Base-by-base conservation (phyloP, 371 early-diverging fungal species). In the Mortierella sp. region DNA sequence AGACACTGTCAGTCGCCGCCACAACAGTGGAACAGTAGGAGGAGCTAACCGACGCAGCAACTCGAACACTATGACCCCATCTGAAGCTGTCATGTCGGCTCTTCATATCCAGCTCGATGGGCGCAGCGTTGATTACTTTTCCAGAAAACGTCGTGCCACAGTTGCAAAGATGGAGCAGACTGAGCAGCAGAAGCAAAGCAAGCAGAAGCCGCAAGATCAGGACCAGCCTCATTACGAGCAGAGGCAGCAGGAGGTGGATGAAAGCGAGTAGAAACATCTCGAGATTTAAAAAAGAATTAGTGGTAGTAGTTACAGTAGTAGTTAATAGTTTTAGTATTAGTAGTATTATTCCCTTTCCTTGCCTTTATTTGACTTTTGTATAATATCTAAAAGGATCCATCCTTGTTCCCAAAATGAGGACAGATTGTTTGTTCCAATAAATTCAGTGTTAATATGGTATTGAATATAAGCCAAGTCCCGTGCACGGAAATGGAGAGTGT, bases 51-150 rank as follows among this genome's bases (percentile, higher is more conserved):
- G 67, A 53, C 66, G 69, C 4, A 68, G 72, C 22, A 68, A 65
- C 0, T 40, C 62, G 31, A 64, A 64, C 26, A 28, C 57, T 26
- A 58, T 66, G 51, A 58, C 61, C 9, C 70, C 81, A 13, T 70
- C 81, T 22, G 81, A 80, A 60, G 81, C 81, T 6, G 75, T 80
- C 51, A 74, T 80, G 64, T 66, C 75, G 15, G 70, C 75, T 28
- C 68, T 80, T 23, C 75, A 80, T 54, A 80, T 80, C 43, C 81
- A 80, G 61, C 19, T 70, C 51, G 81, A 80, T 58, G 81, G 81
- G 31, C 75, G 81, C 19, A 74, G 81, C 28, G 81, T 80, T 2
- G 81, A 80, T 31, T 75, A 80, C 49, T 80, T 80, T 51, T 80
- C 81, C 43, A 49, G 75, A 19, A 80, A 80, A 59, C 70, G 81